Conservation (phyloP, 2,329 filamentous ascomycete species). For the Graphilbum ipis-grandicollis region DNA sequence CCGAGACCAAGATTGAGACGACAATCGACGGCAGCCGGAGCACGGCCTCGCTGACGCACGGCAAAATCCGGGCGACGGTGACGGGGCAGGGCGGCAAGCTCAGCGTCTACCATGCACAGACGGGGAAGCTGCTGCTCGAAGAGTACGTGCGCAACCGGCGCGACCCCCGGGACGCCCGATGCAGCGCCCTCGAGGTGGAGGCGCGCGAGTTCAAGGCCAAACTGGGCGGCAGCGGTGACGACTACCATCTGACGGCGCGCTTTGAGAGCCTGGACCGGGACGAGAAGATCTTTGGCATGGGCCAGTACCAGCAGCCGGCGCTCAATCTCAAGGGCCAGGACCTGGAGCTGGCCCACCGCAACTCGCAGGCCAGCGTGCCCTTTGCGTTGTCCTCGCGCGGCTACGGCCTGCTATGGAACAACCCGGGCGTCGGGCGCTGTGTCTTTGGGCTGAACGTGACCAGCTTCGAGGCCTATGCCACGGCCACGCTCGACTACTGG, state of each 20-base stretch:
- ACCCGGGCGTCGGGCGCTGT: constrained; percentile 41
- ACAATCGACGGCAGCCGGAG: constrained; percentile 5
- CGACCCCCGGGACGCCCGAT: constrained; percentile 37
- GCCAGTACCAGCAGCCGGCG: constrained; percentile 47
- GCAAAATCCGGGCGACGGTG: constrained; percentile 27
- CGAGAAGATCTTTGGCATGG: constrained; percentile 52
- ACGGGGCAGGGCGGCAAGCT: constrained; percentile 31
- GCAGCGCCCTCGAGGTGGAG: constrained; percentile 36
- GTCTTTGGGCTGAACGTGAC: constrained; percentile 43
- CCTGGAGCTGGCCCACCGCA: constrained; percentile 46
- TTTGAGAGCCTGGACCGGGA: constrained; percentile 35
- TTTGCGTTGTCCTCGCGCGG: constrained; percentile 42
- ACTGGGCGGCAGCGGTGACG: constrained; percentile 19
- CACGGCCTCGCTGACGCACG: constrained; percentile 26
- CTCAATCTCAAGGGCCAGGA: constrained; percentile 47
- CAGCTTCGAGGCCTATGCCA: constrained; percentile 42
- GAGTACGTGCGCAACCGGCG: constrained; percentile 32
- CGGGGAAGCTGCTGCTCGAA: constrained; percentile 27
- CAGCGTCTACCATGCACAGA: constrained; percentile 22
- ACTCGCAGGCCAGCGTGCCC: constrained; percentile 48
- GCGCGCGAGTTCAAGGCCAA: constrained; percentile 40
- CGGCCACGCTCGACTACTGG: constrained; percentile 45
- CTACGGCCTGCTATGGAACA: constrained; percentile 51
- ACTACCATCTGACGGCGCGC: constrained; percentile 38
- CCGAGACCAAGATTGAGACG: constrained; percentile 5